Conservation (phyloP, 345 rosid genomes). For the Syzygium grande region DNA sequence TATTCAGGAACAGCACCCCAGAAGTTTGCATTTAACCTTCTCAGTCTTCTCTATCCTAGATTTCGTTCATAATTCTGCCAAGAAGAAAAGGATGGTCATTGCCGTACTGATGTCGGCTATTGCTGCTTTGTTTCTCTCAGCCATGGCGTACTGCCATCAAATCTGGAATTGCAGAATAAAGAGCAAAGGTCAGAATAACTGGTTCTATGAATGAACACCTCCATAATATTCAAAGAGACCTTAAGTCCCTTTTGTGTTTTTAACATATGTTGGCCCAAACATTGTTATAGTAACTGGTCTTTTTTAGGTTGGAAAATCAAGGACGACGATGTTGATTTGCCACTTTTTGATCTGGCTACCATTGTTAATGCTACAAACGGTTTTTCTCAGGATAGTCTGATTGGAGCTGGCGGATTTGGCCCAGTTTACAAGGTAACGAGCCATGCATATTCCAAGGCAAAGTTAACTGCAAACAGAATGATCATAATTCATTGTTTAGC, state of each 20-base stretch:
- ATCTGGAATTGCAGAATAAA: neutral
- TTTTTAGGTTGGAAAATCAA: neutral
- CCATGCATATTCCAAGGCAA: too few relatives aligned
- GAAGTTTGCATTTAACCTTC: neutral
- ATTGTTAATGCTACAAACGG: slow-evolving; percentile 25
- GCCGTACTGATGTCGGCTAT: neutral
- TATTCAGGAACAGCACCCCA: too few relatives aligned
- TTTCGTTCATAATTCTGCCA: neutral
- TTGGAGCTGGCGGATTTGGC: slow-evolving; percentile 43
- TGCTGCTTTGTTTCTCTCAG: neutral
- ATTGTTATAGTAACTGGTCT: neutral
- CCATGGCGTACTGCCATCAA: neutral
- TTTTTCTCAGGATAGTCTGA: slow-evolving; percentile 21
- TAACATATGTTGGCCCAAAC: too few relatives aligned
- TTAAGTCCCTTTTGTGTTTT: too few relatives aligned
- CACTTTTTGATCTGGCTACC: slow-evolving; percentile 20
- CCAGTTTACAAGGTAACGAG: slow-evolving; percentile 19
- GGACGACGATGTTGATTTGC: slow-evolving; percentile 17
- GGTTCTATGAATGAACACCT: too few relatives aligned
- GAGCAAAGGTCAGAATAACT: neutral
- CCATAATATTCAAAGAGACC: too few relatives aligned
- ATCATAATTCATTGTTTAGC: too few relatives aligned
- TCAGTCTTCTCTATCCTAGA: neutral
- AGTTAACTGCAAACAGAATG: too few relatives aligned
- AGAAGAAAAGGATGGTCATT: neutral